Conservation (phyloP, 805 yeast genomes). For the Metschnikowia shivogae region DNA sequence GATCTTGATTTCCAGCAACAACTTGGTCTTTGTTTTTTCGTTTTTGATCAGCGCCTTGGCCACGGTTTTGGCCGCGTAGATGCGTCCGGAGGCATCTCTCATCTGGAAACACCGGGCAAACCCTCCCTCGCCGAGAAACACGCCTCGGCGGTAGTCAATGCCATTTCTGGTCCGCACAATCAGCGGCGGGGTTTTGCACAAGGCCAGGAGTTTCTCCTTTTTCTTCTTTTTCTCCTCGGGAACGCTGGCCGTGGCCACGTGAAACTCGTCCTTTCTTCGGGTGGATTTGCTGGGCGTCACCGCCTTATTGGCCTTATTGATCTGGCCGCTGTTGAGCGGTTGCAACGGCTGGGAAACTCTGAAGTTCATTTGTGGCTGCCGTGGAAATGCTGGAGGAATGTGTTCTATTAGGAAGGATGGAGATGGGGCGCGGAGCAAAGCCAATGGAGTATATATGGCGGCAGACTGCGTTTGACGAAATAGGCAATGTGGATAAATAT, state of each 20-base stretch:
- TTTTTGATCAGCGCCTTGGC: conserved; percentile 92
- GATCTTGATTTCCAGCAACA: conserved; percentile 89
- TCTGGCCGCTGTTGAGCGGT: conserved; percentile 50
- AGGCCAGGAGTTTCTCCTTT: conserved; percentile 83
- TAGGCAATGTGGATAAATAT: conserved; percentile 8
- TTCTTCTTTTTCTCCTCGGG: conserved; percentile 46
- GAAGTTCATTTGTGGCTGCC: conserved; percentile 11
- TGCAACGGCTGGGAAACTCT: conserved; percentile 46
- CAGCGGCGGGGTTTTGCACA: conserved; percentile 96
- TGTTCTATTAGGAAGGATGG: not conserved
- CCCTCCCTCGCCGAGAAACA: conserved; percentile 95
- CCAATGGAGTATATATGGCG: conserved; percentile 3
- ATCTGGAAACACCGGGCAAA: conserved; percentile 98
- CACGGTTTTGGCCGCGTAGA: conserved; percentile 95
- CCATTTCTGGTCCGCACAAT: conserved; percentile 84
- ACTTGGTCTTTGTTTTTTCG: conserved; percentile 81
- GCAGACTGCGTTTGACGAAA: conserved; percentile 1
- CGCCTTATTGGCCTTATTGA: conserved; percentile 40
- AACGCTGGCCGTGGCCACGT: not conserved
- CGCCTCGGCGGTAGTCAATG: conserved; percentile 85
- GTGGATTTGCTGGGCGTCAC: conserved; percentile 38
- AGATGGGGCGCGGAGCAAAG: conserved; percentile 3
- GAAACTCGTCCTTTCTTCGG: conserved; percentile 21
- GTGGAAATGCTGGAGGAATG: not conserved
- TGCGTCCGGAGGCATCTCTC: conserved; percentile 80